Evolutionary conservation across 2,329 filamentous ascomycete species (phyloP), one percentile per base, ranked within the genome.

Genomic region (Penicillium sp.): DNA sequence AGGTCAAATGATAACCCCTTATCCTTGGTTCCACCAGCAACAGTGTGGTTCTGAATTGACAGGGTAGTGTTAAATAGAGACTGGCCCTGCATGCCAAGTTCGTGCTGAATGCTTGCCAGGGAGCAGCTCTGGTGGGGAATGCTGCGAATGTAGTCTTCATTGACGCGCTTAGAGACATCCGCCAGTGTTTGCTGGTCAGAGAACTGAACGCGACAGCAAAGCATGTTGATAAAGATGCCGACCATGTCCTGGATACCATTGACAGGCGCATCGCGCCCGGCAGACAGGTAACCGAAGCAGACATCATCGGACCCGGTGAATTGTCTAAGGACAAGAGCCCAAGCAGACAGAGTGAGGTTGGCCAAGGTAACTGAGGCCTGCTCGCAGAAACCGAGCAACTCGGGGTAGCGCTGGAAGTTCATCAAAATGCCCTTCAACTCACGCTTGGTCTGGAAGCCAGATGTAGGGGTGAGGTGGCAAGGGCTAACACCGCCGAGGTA

Each of bases 201-300:
- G 48, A 61, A 77, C 55, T 47, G 67, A 3, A 80, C 66, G 5
- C 75, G 72, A 50, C 74, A 79, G 40, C 78, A 74, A 2, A 82
- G 69, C 73, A 81, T 80, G 46, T 79, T 80, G 50, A 81, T 77
- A 42, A 81, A 77, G 12, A 70, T 66, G 3, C 77, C 77, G 38
- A 78, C 72, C 18, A 73, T 72, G 24, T 72, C 68, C 42, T 77
- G 67, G 9, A 79, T 73, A 1, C 69, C 69, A 4, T 69, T 60
- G 7, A 79, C 62, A 2, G 74, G 72, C 12, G 73, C 66, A 55
- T 79, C 75, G 47, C 73, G 64, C 13, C 72, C 71, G 15, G 71
- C 68, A 7, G 67, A 66, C 3, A 70, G 58, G 40, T 72, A 71
- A 4, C 71, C 73, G 44, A 75, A 75, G 25, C 65, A 71, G 9